phyloP scores from a whole-genome alignment of 306 rosid species.

The Prunus davidiana region DNA sequence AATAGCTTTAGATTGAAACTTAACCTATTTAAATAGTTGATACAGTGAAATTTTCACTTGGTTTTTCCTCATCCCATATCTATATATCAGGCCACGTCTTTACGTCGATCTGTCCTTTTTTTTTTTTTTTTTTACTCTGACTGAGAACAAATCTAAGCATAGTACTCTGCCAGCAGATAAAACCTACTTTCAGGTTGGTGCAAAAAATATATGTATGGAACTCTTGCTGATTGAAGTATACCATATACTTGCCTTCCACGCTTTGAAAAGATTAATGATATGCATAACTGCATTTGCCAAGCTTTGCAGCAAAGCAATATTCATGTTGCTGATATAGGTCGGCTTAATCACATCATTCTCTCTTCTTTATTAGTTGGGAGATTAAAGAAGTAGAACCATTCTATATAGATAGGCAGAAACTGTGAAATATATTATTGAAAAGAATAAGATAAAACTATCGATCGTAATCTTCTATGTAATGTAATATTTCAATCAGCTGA shows the following conservation, averaged over 20 bases:
- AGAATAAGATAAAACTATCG: no score
- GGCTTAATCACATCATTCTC: no score
- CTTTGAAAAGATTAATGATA: slow-evolving; percentile 13
- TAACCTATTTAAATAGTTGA: no score
- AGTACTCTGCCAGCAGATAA: not conserved
- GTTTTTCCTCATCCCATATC: no score
- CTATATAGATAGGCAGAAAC: not conserved
- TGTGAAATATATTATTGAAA: not conserved
- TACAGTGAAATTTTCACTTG: no score
- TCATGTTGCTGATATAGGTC: not conserved
- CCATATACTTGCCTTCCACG: slow-evolving; percentile 60
- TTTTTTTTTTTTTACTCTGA: no score
- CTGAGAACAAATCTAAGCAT: not conserved
- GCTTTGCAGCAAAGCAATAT: slow-evolving; percentile 59
- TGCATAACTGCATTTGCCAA: slow-evolving; percentile 31
- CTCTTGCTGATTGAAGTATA: not conserved
- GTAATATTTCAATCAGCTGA: slow-evolving; percentile 21
- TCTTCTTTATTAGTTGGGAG: no score
- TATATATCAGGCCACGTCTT: not conserved
- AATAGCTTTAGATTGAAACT: no score
- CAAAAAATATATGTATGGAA: not conserved
- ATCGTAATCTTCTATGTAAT: not conserved
- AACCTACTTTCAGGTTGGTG: not conserved
- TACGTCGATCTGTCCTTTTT: not conserved
- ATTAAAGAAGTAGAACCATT: not conserved